These are phyloP conservation scores for Colletotrichum somersetense DNA, from an alignment of 2,329 filamentous ascomycete genomes.

Conservation along the genomic window DNA sequence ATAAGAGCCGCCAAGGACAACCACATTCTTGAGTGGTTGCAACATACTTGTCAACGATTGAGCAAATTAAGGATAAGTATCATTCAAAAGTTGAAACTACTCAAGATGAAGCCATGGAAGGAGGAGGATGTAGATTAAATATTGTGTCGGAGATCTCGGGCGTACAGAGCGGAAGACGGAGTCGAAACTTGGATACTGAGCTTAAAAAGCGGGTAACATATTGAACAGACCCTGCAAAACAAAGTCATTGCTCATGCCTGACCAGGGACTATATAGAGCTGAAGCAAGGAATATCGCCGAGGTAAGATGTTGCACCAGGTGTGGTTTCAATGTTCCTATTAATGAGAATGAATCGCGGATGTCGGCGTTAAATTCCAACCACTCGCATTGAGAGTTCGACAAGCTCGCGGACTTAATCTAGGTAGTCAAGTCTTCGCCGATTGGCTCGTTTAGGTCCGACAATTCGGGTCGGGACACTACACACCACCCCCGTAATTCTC, in stretches of 20 bases:
- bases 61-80: too few species aligned
- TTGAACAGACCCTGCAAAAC: too few species aligned
- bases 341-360: background rate
- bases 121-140: background rate
- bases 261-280: background rate
- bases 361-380: background rate
- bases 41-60: background rate
- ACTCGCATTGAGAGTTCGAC: background rate
- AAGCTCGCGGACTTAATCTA: background rate
- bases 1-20: constrained; percentile 60
- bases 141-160: background rate
- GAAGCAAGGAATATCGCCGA: background rate
- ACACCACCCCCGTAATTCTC: background rate
- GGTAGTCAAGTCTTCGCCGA: background rate
- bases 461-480: background rate
- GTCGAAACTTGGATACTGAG: background rate
- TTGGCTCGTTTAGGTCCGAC: background rate
- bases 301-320: background rate
- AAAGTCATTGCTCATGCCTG: background rate
- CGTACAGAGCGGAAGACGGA: background rate
- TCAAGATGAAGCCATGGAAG: background rate
- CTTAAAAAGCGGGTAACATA: background rate
- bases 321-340: background rate
- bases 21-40: constrained; percentile 49
- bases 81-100: too few species aligned